Percentiles rank a stretch among this genome's conserved stretches.
phyloP scores from a whole-genome alignment of 1,284 basidiomycete species.

The Boletellus dicymbophilus region DNA sequence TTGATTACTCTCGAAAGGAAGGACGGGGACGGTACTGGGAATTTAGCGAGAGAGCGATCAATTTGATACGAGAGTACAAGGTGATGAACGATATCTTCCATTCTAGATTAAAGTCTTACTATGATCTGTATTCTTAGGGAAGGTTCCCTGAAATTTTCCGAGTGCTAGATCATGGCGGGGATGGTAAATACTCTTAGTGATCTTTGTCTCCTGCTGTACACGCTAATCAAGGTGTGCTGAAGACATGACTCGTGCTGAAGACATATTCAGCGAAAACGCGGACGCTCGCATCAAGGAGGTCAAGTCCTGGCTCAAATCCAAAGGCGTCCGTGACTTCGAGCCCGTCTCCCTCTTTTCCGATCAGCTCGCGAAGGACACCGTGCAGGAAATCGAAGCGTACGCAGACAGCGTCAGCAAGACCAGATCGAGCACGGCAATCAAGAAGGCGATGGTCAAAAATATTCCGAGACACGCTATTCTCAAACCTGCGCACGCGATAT shows the following conservation, averaged over 20 bases:
- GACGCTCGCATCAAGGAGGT: constrained; percentile 78
- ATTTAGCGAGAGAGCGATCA: constrained; percentile 86
- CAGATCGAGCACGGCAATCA: constrained; percentile 67
- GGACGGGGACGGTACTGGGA: constrained; percentile 87
- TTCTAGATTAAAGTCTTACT: neutral
- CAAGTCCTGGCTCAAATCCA: constrained; percentile 84
- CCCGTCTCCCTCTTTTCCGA: constrained; percentile 93
- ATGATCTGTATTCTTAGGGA: constrained; percentile 37
- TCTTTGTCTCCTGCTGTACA: neutral
- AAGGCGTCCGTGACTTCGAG: constrained; percentile 90
- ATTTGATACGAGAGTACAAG: constrained; percentile 86
- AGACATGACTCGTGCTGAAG: constrained; percentile 76
- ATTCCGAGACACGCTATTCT: constrained; percentile 95
- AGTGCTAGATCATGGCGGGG: constrained; percentile 65
- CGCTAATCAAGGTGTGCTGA: constrained; percentile 12
- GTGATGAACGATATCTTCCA: constrained; percentile 35
- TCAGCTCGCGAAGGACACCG: constrained; percentile 87
- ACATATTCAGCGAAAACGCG: constrained; percentile 73
- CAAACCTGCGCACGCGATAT: constrained; percentile 90
- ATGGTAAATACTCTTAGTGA: constrained; percentile 49
- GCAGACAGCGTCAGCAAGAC: constrained; percentile 67
- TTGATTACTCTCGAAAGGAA: constrained; percentile 90
- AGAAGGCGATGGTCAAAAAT: constrained; percentile 87
- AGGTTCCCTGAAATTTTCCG: constrained; percentile 84
- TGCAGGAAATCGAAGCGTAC: constrained; percentile 76